Base-by-base conservation (phyloP, 441 rosid species). In the Geranium incanum region DNA sequence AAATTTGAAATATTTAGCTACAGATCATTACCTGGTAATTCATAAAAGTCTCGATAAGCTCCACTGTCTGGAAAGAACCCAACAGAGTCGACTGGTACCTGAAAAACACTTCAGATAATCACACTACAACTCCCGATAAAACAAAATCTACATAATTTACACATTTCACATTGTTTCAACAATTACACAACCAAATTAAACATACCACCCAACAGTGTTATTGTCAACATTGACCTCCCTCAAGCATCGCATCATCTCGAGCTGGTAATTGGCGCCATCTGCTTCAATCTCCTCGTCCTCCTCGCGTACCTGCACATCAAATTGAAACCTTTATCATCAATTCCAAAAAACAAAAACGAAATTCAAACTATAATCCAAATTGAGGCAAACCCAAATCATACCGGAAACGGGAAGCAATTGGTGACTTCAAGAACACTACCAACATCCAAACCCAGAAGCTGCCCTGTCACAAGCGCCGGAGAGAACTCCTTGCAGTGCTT, bases 141-240 rank as follows among this genome's bases (percentile, higher is more conserved):
- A 9, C 57, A 48, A 48, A 48, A 13, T 13, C 3, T 48, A 48
- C 12, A 48, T 48, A 48, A 48, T 48, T 9, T 48, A 3, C 57
- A 48, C 3, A 48, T n/a, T 11, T 48, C 57, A 48, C n/a, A 48
- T 3, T 48, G n/a, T 9, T 48, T 48, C 4, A 0, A 48, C 57
- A 39, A 39, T 39, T 39, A 48, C 12, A 48, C 57, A 48, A 9
- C 57, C 0, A 48, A 3, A 11, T 38, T 0, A 70, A 69, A 66
- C 82, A 72, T 78, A 91, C 98, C 98, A 94, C 59, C 97, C 97
- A 66, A 94, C 97, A 1, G 98, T 94, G 82, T 94, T 94, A 78
- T 94, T 94, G 78, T 94, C 98, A 28, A 94, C 98, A 77, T 94
- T 94, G 72, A 94, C 98, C 86, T 94, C 98, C 75, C 97, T 85